A percentile compares a stretch with the other conserved stretches of the same genome.
These are phyloP conservation scores for Suillus discolor DNA, from an alignment of 768 basidiomycete species.

Conservation along the genomic window DNA sequence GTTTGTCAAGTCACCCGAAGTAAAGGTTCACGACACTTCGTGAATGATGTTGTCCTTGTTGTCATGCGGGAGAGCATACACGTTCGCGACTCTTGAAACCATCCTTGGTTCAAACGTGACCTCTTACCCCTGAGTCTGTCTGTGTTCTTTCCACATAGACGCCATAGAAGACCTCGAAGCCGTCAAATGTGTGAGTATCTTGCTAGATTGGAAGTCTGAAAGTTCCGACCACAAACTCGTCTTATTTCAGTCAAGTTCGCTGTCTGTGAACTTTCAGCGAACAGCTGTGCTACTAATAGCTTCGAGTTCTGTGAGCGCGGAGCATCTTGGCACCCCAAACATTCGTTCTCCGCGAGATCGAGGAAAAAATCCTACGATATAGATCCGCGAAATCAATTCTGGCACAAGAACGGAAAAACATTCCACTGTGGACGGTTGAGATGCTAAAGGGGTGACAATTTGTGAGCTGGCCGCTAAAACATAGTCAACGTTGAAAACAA, in stretches of 20 bases:
- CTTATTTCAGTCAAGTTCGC: neutral
- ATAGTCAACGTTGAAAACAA: neutral
- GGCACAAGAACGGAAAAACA: neutral
- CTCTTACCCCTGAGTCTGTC: neutral
- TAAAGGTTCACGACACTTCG: neutral
- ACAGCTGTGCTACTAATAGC: neutral
- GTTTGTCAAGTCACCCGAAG: neutral
- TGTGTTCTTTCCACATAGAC: neutral
- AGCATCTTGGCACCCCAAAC: neutral
- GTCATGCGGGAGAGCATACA: too few species aligned
- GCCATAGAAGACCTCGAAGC: neutral
- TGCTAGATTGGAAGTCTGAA: neutral
- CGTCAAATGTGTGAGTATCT: neutral
- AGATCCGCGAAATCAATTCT: neutral
- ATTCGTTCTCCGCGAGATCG: slow-evolving; percentile 1
- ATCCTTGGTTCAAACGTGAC: neutral
- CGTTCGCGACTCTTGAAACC: neutral
- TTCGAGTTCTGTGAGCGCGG: neutral
- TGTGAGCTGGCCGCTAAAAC: neutral
- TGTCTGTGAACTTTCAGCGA: neutral
- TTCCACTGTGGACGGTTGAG: neutral
- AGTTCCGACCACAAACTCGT: neutral
- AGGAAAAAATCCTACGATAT: neutral
- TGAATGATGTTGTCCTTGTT: too few species aligned
- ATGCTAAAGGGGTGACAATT: neutral